A percentile compares a stretch with the other conserved stretches of the same genome.
These are phyloP conservation scores for Leptographium wingfieldii DNA, from an alignment of 2,329 filamentous ascomycete genomes.

Conservation along the genomic window DNA sequence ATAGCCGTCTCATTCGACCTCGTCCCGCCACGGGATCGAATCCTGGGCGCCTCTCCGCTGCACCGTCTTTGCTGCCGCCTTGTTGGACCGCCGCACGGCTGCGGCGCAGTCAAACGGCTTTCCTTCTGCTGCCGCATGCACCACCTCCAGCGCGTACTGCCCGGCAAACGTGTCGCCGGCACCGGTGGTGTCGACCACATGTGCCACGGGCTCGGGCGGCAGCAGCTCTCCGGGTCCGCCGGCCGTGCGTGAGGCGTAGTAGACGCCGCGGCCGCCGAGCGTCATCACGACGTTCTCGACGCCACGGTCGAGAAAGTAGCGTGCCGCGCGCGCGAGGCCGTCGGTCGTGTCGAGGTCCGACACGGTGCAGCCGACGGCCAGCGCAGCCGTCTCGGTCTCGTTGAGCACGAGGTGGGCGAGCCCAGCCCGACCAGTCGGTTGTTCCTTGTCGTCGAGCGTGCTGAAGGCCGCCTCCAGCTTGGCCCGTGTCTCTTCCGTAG, in stretches of 20 bases:
- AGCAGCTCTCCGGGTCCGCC: conserved; percentile 34
- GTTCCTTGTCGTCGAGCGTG: background rate
- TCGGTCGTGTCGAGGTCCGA: conserved; percentile 22
- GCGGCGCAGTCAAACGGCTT: conserved; percentile 39
- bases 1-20: conserved; percentile 17
- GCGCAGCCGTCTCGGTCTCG: conserved; percentile 56
- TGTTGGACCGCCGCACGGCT: conserved; percentile 48
- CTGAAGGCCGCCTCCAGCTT: conserved; percentile 41
- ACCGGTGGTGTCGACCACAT: conserved; percentile 82
- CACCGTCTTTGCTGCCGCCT: conserved; percentile 53
- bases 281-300: conserved; percentile 74
- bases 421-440: conserved; percentile 13
- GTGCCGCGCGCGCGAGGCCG: conserved; percentile 25
- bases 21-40: conserved; percentile 52
- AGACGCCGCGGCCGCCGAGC: conserved; percentile 68
- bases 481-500: conserved; percentile 39
- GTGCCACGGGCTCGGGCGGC: conserved; percentile 49
- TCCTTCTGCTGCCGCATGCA: conserved; percentile 25
- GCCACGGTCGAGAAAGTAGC: conserved; percentile 47
- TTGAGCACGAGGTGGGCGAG: conserved; percentile 61
- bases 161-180: conserved; percentile 94
- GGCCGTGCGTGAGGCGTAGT: conserved; percentile 36
- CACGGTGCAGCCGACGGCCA: conserved; percentile 35
- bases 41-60: conserved; percentile 52
- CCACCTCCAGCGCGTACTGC: conserved; percentile 65